phyloP scores from a whole-genome alignment of 495 filamentous ascomycete species.

The Trichoderma parareesei region DNA sequence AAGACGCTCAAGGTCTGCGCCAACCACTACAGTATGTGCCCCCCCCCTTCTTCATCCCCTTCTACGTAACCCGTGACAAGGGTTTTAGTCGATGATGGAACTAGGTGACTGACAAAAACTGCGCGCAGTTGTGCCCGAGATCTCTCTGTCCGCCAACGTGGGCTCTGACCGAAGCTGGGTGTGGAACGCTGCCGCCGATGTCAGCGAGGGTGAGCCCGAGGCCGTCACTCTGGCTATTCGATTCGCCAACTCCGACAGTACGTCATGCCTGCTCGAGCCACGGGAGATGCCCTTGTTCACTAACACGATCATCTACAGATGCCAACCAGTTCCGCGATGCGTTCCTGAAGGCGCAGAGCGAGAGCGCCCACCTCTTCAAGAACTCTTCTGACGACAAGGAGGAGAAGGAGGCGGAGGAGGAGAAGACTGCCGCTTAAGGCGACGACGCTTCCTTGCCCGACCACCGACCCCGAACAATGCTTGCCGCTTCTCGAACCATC shows the following conservation, averaged over 20 bases:
- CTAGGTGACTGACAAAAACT: neutral
- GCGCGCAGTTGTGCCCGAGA: constrained; percentile 83
- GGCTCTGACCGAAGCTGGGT: constrained; percentile 98
- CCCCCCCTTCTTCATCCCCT: neutral
- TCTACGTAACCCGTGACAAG: neutral
- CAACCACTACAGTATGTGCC: constrained; percentile 91
- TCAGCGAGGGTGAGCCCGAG: constrained; percentile 96
- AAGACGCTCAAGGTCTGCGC: constrained; percentile 99
- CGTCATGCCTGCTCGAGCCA: constrained; percentile 25
- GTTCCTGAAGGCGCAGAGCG: constrained; percentile 95
- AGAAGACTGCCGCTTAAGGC: neutral
- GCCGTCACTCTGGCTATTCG: constrained; percentile 93
- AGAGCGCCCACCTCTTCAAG: constrained; percentile 80
- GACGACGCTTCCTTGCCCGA: neutral
- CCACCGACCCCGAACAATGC: constrained; percentile 13
- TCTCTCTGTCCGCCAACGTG: constrained; percentile 97
- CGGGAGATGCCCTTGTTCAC: constrained; percentile 17
- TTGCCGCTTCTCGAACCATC: constrained; percentile 9
- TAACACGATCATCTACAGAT: constrained; percentile 42
- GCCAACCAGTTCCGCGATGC: constrained; percentile 97
- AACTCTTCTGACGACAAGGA: constrained; percentile 26
- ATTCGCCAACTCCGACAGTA: constrained; percentile 96
- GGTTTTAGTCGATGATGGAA: neutral
- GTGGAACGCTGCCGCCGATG: constrained; percentile 96
- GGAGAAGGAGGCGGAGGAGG: constrained; percentile 18